A percentile compares a stretch with the other conserved stretches of the same genome.
Conservation (phyloP, 805 yeast genomes). For the Brettanomyces bruxellensis region DNA sequence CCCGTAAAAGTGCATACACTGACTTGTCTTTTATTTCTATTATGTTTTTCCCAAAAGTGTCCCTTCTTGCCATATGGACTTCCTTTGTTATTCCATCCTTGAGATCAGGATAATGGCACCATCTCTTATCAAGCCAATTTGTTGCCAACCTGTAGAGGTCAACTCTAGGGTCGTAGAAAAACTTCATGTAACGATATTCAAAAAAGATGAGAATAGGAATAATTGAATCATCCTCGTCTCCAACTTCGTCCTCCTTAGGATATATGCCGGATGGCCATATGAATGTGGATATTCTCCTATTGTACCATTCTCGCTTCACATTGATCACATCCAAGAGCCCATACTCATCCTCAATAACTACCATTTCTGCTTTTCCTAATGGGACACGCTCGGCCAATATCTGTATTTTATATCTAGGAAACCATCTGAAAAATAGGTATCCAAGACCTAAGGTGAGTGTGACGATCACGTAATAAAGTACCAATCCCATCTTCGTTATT, state of each 20-base stretch:
- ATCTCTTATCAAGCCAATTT: conserved; percentile 77
- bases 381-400: conserved; percentile 59
- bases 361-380: conserved; percentile 82
- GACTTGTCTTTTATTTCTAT: conserved; percentile 73
- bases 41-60: conserved; percentile 71
- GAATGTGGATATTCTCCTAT: conserved; percentile 63
- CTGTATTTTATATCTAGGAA: conserved; percentile 65
- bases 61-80: conserved; percentile 53
- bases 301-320: conserved; percentile 53
- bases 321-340: conserved; percentile 66
- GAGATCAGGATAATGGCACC: conserved; percentile 53
- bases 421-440: conserved; percentile 73
- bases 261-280: conserved; percentile 26
- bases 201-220: conserved; percentile 65
- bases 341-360: conserved; percentile 86
- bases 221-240: conserved; percentile 43
- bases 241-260: background rate
- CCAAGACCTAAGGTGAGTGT: conserved; percentile 59
- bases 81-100: conserved; percentile 67
- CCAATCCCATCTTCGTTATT: conserved; percentile 37
- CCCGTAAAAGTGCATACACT: conserved; percentile 53
- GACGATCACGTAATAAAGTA: conserved; percentile 46
- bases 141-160: conserved; percentile 77
- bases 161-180: conserved; percentile 79
- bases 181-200: conserved; percentile 73